These are phyloP conservation scores for Trametes meyenii DNA, from an alignment of 768 basidiomycete species.

Conservation along the genomic window DNA sequence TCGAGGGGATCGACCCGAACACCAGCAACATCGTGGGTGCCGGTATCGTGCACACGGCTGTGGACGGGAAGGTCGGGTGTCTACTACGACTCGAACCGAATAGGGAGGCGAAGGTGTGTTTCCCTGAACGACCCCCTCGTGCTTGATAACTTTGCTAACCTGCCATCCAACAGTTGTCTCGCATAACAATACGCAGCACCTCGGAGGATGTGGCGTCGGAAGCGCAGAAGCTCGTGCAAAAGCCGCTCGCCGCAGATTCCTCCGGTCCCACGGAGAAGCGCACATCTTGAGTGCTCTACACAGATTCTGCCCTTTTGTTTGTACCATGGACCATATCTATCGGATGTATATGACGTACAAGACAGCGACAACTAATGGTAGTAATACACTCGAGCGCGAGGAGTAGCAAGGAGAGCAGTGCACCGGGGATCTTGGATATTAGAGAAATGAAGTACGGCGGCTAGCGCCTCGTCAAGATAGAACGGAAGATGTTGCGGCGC, in stretches of 20 bases:
- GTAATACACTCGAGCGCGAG: slow-evolving; percentile 12
- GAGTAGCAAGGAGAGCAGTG: not conserved
- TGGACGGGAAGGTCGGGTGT: slow-evolving; percentile 94
- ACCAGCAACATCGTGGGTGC: slow-evolving; percentile 91
- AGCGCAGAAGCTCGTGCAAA: slow-evolving; percentile 57
- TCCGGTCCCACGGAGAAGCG: slow-evolving; percentile 11
- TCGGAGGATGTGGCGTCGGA: slow-evolving; percentile 86
- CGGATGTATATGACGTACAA: slow-evolving; percentile 24
- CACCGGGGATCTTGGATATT: not conserved
- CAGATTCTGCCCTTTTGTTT: not conserved
- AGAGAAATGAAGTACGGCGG: not conserved
- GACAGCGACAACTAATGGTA: slow-evolving; percentile 20
- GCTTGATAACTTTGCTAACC: not conserved
- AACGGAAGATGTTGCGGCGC: slow-evolving; percentile 44
- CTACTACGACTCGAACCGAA: slow-evolving; percentile 93
- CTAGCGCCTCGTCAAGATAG: slow-evolving; percentile 43
- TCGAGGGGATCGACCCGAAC: slow-evolving; percentile 91
- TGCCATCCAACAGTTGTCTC: slow-evolving; percentile 65
- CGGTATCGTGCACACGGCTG: slow-evolving; percentile 94
- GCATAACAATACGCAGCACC: slow-evolving; percentile 92
- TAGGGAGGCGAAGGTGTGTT: slow-evolving; percentile 85
- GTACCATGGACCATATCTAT: slow-evolving; percentile 21
- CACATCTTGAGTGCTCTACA: slow-evolving; percentile 2
- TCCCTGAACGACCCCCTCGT: not conserved
- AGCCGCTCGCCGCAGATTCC: slow-evolving; percentile 37